Evolutionary conservation across 1,284 basidiomycete genomes (phyloP), one percentile per base, ranked within the genome.

Genomic region (Pyrrhoderma lamaoense): DNA sequence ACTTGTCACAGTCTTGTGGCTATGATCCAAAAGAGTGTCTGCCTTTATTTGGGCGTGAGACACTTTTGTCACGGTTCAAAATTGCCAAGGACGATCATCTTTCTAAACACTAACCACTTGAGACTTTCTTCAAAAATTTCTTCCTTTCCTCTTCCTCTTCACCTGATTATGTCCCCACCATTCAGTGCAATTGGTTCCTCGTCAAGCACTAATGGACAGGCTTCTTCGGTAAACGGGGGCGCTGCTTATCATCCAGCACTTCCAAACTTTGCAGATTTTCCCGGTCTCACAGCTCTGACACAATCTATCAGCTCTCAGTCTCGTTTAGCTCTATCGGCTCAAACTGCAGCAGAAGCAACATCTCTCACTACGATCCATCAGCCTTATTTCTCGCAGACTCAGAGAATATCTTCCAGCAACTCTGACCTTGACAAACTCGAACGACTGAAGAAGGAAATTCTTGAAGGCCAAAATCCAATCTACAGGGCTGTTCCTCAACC

Each of bases 401-500:
- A 37, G 40, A 18, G 18, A 34, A 19, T 36, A 3, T 40, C 52
- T 23, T 39, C 47, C 44, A 42, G 27, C 16, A 54, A 50, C 36
- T 50, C 42, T 60, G 85, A 87, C 66, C 72, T 87, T 55, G 81
- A 85, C 62, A 74, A 79, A 42, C 72, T 87, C 54, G 79, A 87
- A 65, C 77, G 77, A 51, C 76, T 88, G 62, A 88, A 88, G 64
- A 69, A 77, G 36, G 70, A 76, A 49, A 87, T 88, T 65, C 82
- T 79, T 61, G 74, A 70, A 37, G 77, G 77, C 50, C 84, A 88
- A 60, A 85, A 88, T 62, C 76, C 82, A 49, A 69, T 79, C 57
- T 88, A 78, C 61, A 75, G 76, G 35, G 75, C 84, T 23, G 62
- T 76, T 48, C 83, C 85, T 37, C 74, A 79, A 56, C 85, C 85